These are phyloP conservation scores for Mycena amicta DNA, from an alignment of 768 basidiomycete species.

Conservation along the genomic window DNA sequence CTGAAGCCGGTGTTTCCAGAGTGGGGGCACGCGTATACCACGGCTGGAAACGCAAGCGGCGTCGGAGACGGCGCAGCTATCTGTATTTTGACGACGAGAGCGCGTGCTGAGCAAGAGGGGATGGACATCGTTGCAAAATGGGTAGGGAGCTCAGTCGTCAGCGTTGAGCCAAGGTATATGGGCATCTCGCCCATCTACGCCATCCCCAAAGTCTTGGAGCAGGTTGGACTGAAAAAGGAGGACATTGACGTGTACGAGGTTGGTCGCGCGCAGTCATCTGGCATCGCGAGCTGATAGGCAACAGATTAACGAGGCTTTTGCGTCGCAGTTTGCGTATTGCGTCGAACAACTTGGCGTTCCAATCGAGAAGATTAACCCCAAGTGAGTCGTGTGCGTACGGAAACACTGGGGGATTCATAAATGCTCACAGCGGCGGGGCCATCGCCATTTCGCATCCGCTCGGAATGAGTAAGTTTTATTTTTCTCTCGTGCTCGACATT, in stretches of 20 bases:
- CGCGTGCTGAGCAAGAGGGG: slow-evolving; percentile 73
- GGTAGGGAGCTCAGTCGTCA: slow-evolving; percentile 75
- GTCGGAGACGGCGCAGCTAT: slow-evolving; percentile 93
- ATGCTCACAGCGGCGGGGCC: slow-evolving; percentile 71
- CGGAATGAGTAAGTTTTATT: slow-evolving; percentile 71
- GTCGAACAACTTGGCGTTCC: slow-evolving; percentile 78
- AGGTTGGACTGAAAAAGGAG: slow-evolving; percentile 63
- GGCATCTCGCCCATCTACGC: slow-evolving; percentile 75
- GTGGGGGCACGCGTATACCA: slow-evolving; percentile 72
- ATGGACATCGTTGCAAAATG: slow-evolving; percentile 84
- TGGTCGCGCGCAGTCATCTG: too few species aligned
- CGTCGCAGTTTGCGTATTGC: slow-evolving; percentile 92
- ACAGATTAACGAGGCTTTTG: slow-evolving; percentile 90
- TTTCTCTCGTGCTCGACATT: slow-evolving; percentile 2
- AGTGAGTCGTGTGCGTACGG: slow-evolving; percentile 47
- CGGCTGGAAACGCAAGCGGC: slow-evolving; percentile 86
- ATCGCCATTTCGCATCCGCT: slow-evolving; percentile 84
- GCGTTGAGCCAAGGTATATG: slow-evolving; percentile 82
- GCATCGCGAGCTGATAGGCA: slow-evolving; percentile 5
- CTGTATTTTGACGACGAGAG: slow-evolving; percentile 79
- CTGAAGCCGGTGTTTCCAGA: slow-evolving; percentile 88
- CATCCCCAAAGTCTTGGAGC: slow-evolving; percentile 67
- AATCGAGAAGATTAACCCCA: slow-evolving; percentile 82
- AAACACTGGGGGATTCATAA: neutral
- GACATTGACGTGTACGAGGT: slow-evolving; percentile 82